Percentiles rank a stretch among this genome's conserved stretches.
Evolutionary conservation across 805 yeast species (phyloP).

Genomic region (Vanderwaltozyma polyspora): DNA sequence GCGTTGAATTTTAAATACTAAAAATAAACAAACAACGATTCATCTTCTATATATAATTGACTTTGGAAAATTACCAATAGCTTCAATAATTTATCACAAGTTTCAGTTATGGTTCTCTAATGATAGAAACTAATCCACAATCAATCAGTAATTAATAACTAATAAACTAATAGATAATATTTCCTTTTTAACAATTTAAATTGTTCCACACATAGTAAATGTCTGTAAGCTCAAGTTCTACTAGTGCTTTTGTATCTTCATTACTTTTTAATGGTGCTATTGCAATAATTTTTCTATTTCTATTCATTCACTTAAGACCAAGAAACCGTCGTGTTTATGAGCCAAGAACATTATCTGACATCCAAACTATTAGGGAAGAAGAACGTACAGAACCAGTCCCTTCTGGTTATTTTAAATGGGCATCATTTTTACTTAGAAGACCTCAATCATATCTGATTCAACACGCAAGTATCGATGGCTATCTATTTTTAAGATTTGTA

Average conservation of each 20-base stretch:
- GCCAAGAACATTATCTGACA: conserved; percentile 50
- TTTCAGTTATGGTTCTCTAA: too few species aligned
- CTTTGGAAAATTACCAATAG: too few species aligned
- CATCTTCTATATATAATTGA: too few species aligned
- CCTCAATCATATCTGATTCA: conserved; percentile 57
- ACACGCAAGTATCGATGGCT: conserved; percentile 66
- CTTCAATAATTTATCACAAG: too few species aligned
- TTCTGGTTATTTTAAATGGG: conserved; percentile 52
- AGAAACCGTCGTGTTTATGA: conserved; percentile 63
- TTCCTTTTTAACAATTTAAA: too few species aligned
- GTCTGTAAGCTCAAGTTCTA: conserved; percentile 34
- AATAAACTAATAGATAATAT: too few species aligned
- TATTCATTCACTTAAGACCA: conserved; percentile 56
- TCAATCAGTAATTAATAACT: too few species aligned
- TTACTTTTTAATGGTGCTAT: conserved; percentile 57
- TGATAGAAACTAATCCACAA: too few species aligned
- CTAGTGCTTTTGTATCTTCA: conserved; percentile 67
- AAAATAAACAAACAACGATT: too few species aligned
- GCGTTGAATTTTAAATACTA: too few species aligned
- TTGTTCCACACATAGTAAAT: too few species aligned
- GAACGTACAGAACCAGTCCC: conserved; percentile 58
- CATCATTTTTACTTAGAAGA: conserved; percentile 36
- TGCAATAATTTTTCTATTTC: conserved; percentile 40
- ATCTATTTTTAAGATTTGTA: conserved; percentile 57
- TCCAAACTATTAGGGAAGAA: conserved; percentile 29